Evolutionary conservation across 768 basidiomycete genomes (phyloP), one percentile per base, ranked within the genome.

Genomic region (Suillus variegatus): DNA sequence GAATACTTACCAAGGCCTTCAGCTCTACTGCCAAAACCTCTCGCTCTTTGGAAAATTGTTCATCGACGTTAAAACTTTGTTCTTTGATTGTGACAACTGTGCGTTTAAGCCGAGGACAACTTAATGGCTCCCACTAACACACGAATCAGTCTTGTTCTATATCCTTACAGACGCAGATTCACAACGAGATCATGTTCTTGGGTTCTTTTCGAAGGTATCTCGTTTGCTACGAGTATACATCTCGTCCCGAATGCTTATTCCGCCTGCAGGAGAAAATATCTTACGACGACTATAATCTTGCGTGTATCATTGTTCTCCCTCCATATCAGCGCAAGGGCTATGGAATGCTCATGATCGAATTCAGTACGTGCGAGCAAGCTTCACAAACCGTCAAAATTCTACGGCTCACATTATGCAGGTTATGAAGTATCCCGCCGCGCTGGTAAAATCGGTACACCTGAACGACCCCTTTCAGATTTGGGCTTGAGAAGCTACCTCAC

Each of bases 11-110:
- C 41, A 60, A 38, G 61, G 36, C 54, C 58, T 61, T 4, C 73
- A 98, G 97, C 83, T 98, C 6, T 99, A 96, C 73, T 99, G 96
- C 76, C 97, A 99, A 76, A 97, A 97, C 72, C 80, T 99, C 38
- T 92, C 95, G 20, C 83, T 99, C 8, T 99, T 98, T 72, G 97
- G 96, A 38, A 99, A 99, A 77, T 82, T 99, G n/a, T 99, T 99
- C 76, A 98, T 99, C 72, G 97, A 99, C 72, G 91, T 96, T 67
- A 99, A 99, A 79, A 97, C 96, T 13, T 79, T 96, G 18, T 96
- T 93, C 77, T 97, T 94, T 72, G 94, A 96, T 71, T 88, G 87
- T 65, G 92, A 94, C 69, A 92, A 91, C 70, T 93, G 94, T 93
- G 68, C 66, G 91, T 71, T 3, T 65, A 28, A 60, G 13, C 13